phyloP scores from a whole-genome alignment of 331 rosid genomes.

The Stylosanthes scabra region DNA sequence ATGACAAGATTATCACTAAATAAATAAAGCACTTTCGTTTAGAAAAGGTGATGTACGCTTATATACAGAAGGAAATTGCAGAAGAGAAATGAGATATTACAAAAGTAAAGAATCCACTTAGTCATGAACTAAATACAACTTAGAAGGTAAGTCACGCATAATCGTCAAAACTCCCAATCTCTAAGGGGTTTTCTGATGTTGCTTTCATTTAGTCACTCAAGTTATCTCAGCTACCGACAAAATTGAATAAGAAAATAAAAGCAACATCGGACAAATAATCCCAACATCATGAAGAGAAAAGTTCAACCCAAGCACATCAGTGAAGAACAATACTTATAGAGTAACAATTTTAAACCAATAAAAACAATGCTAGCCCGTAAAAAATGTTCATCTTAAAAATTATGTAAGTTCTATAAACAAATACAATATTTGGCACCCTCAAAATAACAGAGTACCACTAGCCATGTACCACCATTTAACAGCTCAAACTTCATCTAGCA shows the following conservation, averaged over 20 bases:
- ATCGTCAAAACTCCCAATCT: background rate
- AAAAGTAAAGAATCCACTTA: background rate
- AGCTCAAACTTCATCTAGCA: constrained; percentile 4
- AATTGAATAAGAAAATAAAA: no score
- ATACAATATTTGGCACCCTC: background rate
- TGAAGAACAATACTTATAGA: background rate
- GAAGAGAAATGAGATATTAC: background rate
- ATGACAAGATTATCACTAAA: background rate
- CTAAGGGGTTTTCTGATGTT: background rate
- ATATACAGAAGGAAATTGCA: background rate
- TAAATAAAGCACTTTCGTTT: no score
- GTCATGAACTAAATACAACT: no score
- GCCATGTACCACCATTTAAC: background rate
- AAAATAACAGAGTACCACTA: constrained; percentile 4
- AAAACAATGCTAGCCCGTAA: background rate
- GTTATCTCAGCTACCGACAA: no score
- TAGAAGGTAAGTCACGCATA: background rate
- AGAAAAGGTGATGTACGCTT: background rate
- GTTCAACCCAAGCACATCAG: background rate
- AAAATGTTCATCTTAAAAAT: background rate
- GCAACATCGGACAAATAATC: background rate
- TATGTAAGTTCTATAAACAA: background rate
- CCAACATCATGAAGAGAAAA: background rate
- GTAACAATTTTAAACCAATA: background rate
- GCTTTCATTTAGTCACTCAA: no score